Evolutionary conservation across 2,329 filamentous ascomycete species (phyloP).

Genomic region (Colletotrichum ledebouriae): DNA sequence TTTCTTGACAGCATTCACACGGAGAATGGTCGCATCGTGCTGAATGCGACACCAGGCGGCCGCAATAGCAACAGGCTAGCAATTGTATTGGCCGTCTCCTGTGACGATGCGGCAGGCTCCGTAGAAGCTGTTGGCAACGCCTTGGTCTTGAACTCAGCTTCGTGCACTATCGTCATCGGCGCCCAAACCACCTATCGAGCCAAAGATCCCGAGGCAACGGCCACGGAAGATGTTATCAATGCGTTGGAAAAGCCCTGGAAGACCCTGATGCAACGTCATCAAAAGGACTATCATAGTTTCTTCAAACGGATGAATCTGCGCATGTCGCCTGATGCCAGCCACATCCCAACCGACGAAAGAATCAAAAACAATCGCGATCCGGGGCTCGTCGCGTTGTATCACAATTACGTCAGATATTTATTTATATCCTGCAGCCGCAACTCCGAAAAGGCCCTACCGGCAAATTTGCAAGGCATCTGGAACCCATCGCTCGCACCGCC

Average conservation of each 20-base stretch:
- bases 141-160: constrained; percentile 53
- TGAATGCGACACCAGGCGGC: constrained; percentile 56
- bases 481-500: constrained; percentile 55
- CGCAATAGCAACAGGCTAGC: constrained; percentile 50
- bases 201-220: constrained; percentile 46
- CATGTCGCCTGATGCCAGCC: constrained; percentile 45
- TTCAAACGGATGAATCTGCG: constrained; percentile 45
- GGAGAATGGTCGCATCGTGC: constrained; percentile 48
- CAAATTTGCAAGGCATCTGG: constrained; percentile 61
- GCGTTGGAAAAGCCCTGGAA: constrained; percentile 45
- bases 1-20: constrained; percentile 55
- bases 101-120: constrained; percentile 46
- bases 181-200: constrained; percentile 57
- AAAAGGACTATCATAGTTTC: constrained; percentile 44
- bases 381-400: constrained; percentile 44
- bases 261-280: constrained; percentile 43
- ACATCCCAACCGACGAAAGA: constrained; percentile 43
- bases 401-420: constrained; percentile 44
- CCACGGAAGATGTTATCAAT: constrained; percentile 46
- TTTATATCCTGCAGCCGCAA: constrained; percentile 43
- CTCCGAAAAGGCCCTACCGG: constrained; percentile 49
- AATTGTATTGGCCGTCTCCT: constrained; percentile 49
- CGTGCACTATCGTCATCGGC: constrained; percentile 53
- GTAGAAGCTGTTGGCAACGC: constrained; percentile 52
- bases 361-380: constrained; percentile 43